phyloP scores from a whole-genome alignment of 306 rosid species.

The Malus orientalis region DNA sequence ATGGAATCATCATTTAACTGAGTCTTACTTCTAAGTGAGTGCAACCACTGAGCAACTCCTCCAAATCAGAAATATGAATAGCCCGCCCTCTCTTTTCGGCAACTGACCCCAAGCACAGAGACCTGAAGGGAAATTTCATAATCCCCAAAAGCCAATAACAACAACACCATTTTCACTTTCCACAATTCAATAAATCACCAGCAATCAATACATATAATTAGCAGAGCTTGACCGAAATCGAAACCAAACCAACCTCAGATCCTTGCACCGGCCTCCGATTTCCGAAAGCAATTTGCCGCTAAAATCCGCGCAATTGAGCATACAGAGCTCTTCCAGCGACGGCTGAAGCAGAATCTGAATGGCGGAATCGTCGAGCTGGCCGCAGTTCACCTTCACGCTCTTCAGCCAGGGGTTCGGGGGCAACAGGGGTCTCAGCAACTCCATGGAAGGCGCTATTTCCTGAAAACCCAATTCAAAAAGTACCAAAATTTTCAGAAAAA shows the following conservation, averaged over 20 bases:
- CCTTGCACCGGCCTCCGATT: constrained; percentile 68
- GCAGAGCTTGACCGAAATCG: background rate
- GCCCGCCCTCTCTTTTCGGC: constrained; percentile 75
- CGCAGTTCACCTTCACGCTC: constrained; percentile 65
- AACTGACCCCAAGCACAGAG: constrained; percentile 84
- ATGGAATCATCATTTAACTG: background rate
- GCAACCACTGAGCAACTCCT: constrained; percentile 83
- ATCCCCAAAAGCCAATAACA: constrained; percentile 30
- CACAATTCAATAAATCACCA: background rate
- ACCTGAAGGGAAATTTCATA: constrained; percentile 39
- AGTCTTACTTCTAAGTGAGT: constrained; percentile 77
- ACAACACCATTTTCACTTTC: constrained; percentile 5
- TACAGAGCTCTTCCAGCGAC: constrained; percentile 58
- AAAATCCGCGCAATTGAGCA: constrained; percentile 74
- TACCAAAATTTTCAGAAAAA: background rate
- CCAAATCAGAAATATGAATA: constrained; percentile 73
- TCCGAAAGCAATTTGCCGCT: constrained; percentile 77
- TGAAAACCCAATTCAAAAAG: background rate
- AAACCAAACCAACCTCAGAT: constrained; percentile 42
- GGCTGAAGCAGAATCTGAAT: constrained; percentile 51
- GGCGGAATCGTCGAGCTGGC: constrained; percentile 68
- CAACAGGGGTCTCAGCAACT: constrained; percentile 56
- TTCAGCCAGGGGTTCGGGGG: constrained; percentile 59
- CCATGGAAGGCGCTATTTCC: constrained; percentile 67
- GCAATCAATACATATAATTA: background rate